Conservation (phyloP, 1,284 basidiomycete species). For the Porogramme epimiltina region DNA sequence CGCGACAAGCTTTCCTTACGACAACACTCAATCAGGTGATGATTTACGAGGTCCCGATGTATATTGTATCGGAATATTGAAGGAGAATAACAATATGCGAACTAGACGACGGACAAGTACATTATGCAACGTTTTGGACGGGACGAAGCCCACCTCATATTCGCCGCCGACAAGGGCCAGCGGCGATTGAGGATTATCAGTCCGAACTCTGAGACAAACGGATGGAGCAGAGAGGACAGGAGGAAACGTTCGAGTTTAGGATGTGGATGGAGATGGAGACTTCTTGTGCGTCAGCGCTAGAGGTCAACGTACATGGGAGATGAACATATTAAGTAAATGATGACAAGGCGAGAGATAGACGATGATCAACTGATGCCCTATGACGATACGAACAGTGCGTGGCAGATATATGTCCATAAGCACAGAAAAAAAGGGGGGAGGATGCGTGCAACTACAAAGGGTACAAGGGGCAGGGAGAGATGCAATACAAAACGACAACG, state of each 20-base stretch:
- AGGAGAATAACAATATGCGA: conserved; percentile 15
- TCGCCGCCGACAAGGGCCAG: too few relatives aligned
- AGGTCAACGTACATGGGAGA: neutral
- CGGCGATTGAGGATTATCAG: too few relatives aligned
- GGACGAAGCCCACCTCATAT: too few relatives aligned
- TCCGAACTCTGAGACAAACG: too few relatives aligned
- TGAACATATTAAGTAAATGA: neutral
- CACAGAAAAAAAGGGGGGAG: conserved; percentile 3
- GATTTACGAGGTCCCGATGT: neutral
- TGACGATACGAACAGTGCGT: neutral
- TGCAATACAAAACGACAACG: conserved; percentile 2
- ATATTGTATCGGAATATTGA: conserved; percentile 4
- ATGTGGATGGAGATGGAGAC: too few relatives aligned
- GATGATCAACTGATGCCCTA: too few relatives aligned
- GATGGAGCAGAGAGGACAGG: conserved; percentile 5
- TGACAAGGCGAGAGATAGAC: too few relatives aligned
- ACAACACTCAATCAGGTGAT: too few relatives aligned
- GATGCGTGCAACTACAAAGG: conserved; percentile 8
- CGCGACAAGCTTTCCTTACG: too few relatives aligned
- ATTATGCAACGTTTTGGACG: neutral
- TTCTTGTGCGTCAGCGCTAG: too few relatives aligned
- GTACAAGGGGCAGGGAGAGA: conserved; percentile 13
- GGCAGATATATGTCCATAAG: conserved; percentile 5
- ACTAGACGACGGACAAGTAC: conserved; percentile 8
- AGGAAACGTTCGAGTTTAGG: neutral